Percentiles rank a stretch among this genome's conserved stretches.
These are phyloP conservation scores for Fomitopsis pinicola DNA, from an alignment of 1,284 basidiomycete genomes.

Conservation along the genomic window DNA sequence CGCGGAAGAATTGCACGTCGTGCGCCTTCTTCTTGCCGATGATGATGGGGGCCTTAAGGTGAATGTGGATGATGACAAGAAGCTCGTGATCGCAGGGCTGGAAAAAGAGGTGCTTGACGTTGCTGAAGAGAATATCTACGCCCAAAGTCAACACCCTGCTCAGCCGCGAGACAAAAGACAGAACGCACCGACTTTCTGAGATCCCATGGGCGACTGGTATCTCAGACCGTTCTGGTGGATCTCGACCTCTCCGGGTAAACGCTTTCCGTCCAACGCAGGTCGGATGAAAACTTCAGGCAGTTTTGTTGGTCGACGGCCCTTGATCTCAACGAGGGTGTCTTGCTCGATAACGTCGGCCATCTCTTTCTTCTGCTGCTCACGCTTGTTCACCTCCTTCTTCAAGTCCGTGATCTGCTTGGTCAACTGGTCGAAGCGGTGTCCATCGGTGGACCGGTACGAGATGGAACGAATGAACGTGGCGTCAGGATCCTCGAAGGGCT, in stretches of 20 bases:
- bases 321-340: constrained; percentile 83
- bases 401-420: constrained; percentile 92
- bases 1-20: constrained; percentile 98
- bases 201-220: constrained; percentile 85
- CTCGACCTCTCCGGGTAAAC: constrained; percentile 92
- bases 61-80: constrained; percentile 91
- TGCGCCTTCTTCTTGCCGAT: constrained; percentile 98
- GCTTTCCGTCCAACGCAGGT: constrained; percentile 90
- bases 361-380: constrained; percentile 96
- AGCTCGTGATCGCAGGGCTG: constrained; percentile 98
- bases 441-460: constrained; percentile 90
- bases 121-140: constrained; percentile 90
- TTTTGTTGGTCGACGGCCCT: constrained; percentile 78
- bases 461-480: constrained; percentile 96
- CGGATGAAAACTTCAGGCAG: constrained; percentile 93
- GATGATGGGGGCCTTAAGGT: constrained; percentile 96
- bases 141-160: neutral
- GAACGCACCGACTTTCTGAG: constrained; percentile 81
- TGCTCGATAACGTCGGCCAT: constrained; percentile 98
- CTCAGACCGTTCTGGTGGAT: constrained; percentile 97
- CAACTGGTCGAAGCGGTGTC: constrained; percentile 84
- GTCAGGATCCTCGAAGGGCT: constrained; percentile 97
- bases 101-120: constrained; percentile 99
- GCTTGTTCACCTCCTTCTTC: constrained; percentile 96
- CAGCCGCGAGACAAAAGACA: neutral